Evolutionary conservation across 2,329 filamentous ascomycete genomes (phyloP), one percentile per base, ranked within the genome.

Genomic region (Ophiostoma quercus): DNA sequence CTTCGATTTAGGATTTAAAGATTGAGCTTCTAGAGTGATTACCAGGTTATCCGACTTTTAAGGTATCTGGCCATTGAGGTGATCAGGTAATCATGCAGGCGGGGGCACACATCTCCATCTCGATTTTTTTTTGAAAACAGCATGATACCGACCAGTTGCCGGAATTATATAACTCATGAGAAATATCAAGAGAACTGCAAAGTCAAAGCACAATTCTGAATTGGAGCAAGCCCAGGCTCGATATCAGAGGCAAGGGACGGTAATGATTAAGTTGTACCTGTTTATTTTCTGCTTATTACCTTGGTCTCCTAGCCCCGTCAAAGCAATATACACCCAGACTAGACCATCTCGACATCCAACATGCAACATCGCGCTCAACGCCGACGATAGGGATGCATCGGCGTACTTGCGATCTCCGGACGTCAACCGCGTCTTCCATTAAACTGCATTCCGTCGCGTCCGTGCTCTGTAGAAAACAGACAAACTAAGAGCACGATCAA

Each of bases 381-480:
- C n/a, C 57, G 57, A 32, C 25, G 57, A 62, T 62, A 62, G 57
- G 57, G 57, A 62, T 25, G 57, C 57, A 62, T 19, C 57, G 57
- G 57, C 25, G 57, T 62, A 62, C 57, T 62, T 62, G 25, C 14
- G 57, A 32, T 62, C 57, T 62, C 25, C 57, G 25, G 22, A 9
- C 57, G 11, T 34, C 32, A 25, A 62, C 12, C 57, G 57, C 57
- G 57, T 62, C 57, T 25, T 62, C 25, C 25, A 62, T 62, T 62
- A 34, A 62, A 62, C 57, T 16, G 57, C 57, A 62, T 62, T 62
- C 57, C 25, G 51, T 25, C 51, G n/a, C n/a, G 51, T 57, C n/a
- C 19, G 19, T 25, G 51, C n/a, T 12, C 25, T 22, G 25, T 5
- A 25, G 51, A 57, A 7, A 54, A 25, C 1, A 25, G 22, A 57